phyloP scores from a whole-genome alignment of 306 rosid genomes.

The Fagus sylvatica region DNA sequence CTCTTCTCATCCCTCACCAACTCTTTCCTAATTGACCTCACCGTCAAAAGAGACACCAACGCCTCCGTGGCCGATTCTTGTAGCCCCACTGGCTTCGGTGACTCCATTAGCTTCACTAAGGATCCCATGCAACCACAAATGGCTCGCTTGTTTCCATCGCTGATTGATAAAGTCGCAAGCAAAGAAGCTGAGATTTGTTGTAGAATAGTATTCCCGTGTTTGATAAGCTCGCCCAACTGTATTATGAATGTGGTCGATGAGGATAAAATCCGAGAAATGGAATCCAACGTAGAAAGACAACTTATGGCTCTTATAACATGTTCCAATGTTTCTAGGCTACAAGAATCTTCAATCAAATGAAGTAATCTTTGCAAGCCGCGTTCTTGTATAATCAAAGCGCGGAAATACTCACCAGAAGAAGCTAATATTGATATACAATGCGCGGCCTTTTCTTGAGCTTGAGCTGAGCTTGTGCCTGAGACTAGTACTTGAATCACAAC shows the following conservation, averaged over 20 bases:
- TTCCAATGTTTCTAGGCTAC: constrained; percentile 37
- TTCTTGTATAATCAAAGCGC: constrained; percentile 44
- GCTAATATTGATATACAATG: constrained; percentile 41
- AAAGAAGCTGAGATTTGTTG: constrained; percentile 52
- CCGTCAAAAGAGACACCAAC: constrained; percentile 38
- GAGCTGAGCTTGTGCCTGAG: constrained; percentile 39
- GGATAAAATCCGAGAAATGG: constrained; percentile 32
- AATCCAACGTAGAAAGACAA: constrained; percentile 45
- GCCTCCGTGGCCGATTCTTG: constrained; percentile 51
- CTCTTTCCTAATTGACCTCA: constrained; percentile 58
- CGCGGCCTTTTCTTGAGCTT: constrained; percentile 51
- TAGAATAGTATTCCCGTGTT: constrained; percentile 39
- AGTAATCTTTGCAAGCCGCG: constrained; percentile 48
- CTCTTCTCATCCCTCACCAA: constrained; percentile 56
- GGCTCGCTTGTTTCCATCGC: constrained; percentile 62
- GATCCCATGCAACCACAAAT: constrained; percentile 50
- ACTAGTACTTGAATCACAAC: constrained; percentile 41
- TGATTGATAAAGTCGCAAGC: constrained; percentile 30
- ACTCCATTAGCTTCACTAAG: constrained; percentile 56
- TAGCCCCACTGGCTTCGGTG: constrained; percentile 53
- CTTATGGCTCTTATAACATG: constrained; percentile 40
- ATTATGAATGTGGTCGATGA: constrained; percentile 45
- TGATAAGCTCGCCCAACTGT: constrained; percentile 46
- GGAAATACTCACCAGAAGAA: constrained; percentile 48
- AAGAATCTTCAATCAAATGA: constrained; percentile 48